Percentiles rank a stretch among this genome's conserved stretches.
phyloP scores from a whole-genome alignment of 768 basidiomycete genomes.

The Leucocoprinus birnbaumii region DNA sequence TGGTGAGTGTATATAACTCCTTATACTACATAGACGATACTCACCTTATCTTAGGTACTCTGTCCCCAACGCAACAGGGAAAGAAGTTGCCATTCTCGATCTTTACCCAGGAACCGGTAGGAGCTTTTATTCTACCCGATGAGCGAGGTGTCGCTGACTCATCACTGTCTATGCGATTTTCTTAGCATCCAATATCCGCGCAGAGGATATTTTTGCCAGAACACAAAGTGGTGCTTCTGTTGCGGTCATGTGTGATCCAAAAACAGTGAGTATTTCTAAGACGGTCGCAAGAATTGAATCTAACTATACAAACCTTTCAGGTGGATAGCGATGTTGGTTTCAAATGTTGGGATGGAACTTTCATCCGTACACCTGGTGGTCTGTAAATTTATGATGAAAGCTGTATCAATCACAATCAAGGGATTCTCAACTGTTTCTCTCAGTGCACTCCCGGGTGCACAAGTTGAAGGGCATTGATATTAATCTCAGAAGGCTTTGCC shows the following conservation, averaged over 20 bases:
- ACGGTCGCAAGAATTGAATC: neutral
- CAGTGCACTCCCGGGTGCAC: no score
- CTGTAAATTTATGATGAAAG: no score
- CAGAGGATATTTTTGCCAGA: slow-evolving; percentile 41
- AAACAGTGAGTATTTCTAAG: slow-evolving; percentile 32
- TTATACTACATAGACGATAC: neutral
- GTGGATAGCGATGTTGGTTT: slow-evolving; percentile 46
- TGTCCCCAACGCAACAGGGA: slow-evolving; percentile 52
- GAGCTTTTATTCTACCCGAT: slow-evolving; percentile 9
- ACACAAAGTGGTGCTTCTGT: slow-evolving; percentile 43
- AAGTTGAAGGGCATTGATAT: no score
- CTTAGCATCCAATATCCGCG: slow-evolving; percentile 47
- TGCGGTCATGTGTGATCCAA: slow-evolving; percentile 53
- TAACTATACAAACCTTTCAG: slow-evolving; percentile 18
- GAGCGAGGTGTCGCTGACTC: no score
- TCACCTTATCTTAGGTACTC: slow-evolving; percentile 29
- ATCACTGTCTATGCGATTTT: neutral
- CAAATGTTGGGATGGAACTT: slow-evolving; percentile 46
- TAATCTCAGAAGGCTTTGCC: no score
- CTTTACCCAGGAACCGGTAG: slow-evolving; percentile 53
- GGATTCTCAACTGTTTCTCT: no score
- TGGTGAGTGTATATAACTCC: slow-evolving; percentile 30
- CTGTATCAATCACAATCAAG: no score
- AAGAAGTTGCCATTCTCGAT: slow-evolving; percentile 58
- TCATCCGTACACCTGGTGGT: slow-evolving; percentile 34